A percentile compares a stretch with the other conserved stretches of the same genome.
phyloP scores from a whole-genome alignment of 768 basidiomycete species.

The Leccinum barrowsii region DNA sequence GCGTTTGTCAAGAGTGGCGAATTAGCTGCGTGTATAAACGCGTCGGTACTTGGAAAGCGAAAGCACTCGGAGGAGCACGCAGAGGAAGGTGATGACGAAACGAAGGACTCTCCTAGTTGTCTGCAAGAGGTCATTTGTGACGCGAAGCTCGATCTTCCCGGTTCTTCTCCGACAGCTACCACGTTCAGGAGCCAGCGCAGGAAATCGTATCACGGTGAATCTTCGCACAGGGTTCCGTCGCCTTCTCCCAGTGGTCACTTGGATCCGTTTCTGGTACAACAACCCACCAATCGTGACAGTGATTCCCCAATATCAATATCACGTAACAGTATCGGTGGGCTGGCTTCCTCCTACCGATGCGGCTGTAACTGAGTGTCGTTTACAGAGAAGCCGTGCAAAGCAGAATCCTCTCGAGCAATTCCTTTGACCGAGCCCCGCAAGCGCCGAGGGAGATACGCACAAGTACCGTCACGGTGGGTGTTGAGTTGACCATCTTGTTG shows the following conservation, averaged over 20 bases:
- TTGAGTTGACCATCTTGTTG: neutral
- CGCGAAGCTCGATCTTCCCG: neutral
- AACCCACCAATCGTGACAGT: neutral
- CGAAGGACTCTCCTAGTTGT: neutral
- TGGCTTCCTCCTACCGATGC: neutral
- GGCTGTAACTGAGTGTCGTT: neutral
- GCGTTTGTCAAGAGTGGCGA: conserved; percentile 28
- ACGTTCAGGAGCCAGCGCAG: conserved; percentile 10
- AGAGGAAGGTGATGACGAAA: conserved; percentile 5
- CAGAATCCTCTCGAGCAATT: conserved; percentile 4
- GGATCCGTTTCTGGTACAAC: conserved; percentile 8
- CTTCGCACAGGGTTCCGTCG: conserved; percentile 6
- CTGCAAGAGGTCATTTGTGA: conserved; percentile 5
- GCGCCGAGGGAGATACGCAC: conserved; percentile 58
- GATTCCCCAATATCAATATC: too few relatives aligned
- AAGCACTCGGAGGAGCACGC: conserved; percentile 21
- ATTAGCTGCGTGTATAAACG: conserved; percentile 22
- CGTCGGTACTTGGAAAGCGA: conserved; percentile 27
- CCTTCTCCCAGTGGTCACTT: conserved; percentile 2
- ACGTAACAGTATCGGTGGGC: conserved; percentile 11
- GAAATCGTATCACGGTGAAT: conserved; percentile 17
- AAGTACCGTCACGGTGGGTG: conserved; percentile 31
- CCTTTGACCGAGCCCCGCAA: conserved; percentile 37
- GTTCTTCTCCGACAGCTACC: neutral
- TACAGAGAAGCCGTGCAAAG: conserved; percentile 15